Percentiles rank a stretch among this genome's conserved stretches.
phyloP scores from a whole-genome alignment of 257 asterid species.

The Nicotiana tomentosiformis region DNA sequence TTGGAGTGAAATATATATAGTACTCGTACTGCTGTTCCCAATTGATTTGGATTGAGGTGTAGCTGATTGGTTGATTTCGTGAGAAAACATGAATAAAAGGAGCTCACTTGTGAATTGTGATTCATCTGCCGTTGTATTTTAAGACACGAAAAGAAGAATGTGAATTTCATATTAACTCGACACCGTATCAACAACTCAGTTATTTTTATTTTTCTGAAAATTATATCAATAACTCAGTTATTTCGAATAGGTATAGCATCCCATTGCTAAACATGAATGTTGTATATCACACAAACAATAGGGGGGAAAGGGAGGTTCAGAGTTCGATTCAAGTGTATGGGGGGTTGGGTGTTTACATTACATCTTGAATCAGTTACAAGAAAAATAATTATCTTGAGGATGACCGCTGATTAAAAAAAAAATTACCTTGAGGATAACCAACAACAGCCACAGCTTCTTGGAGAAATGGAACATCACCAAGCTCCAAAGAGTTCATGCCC shows the following conservation, averaged over 20 bases:
- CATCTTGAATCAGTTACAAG: background rate
- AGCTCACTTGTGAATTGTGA: background rate
- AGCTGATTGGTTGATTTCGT: background rate
- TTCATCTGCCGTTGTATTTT: background rate
- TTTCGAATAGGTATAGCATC: background rate
- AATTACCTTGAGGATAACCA: constrained; percentile 96
- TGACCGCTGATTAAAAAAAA: constrained; percentile 34
- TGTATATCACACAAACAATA: background rate
- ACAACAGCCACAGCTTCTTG: constrained; percentile 98
- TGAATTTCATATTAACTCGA: background rate
- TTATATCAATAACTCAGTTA: background rate
- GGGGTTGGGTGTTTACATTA: background rate
- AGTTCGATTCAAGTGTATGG: background rate
- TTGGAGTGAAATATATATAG: background rate
- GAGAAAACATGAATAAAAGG: background rate
- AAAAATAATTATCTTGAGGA: constrained; percentile 70
- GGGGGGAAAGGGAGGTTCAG: background rate
- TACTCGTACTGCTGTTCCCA: background rate
- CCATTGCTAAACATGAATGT: background rate
- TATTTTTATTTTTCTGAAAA: too few species aligned
- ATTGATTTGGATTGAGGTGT: background rate
- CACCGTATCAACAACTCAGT: background rate
- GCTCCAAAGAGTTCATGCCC: constrained; percentile 71
- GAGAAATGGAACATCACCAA: constrained; percentile 89
- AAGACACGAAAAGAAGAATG: background rate